Conservation (phyloP, 306 rosid species). For the Prunus padus region DNA sequence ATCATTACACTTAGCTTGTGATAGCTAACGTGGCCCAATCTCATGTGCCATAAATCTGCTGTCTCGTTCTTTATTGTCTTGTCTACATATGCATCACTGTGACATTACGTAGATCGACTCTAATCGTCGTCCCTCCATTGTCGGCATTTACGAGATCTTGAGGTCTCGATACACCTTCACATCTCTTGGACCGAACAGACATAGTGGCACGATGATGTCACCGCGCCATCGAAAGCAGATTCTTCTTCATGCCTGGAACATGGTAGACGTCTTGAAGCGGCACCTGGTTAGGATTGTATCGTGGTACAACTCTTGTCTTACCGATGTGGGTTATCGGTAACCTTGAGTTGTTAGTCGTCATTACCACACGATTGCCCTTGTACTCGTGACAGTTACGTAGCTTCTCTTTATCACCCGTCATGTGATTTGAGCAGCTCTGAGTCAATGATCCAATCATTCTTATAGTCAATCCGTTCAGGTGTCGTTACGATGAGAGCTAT, state of each 20-base stretch:
- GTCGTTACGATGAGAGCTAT: too few relatives aligned
- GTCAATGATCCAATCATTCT: too few relatives aligned
- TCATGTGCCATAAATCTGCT: too few relatives aligned
- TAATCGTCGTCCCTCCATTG: background rate
- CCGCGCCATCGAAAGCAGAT: too few relatives aligned
- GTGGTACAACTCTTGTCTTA: background rate
- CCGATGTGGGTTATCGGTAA: background rate
- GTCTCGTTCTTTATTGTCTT: constrained; percentile 5
- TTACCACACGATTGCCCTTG: background rate
- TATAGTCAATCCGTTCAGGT: too few relatives aligned
- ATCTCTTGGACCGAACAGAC: background rate
- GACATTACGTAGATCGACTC: background rate
- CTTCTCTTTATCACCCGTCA: constrained; percentile 15
- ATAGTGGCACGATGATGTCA: background rate
- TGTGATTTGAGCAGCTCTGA: background rate
- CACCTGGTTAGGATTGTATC: background rate
- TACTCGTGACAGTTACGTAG: background rate
- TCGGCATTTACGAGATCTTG: background rate
- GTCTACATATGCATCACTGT: constrained; percentile 2
- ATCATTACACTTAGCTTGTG: too few relatives aligned
- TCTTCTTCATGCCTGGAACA: background rate
- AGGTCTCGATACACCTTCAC: background rate
- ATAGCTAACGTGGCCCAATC: too few relatives aligned
- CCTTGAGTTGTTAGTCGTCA: background rate
- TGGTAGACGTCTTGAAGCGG: background rate